Conservation (phyloP, 441 rosid genomes). For the Erodium trifolium region DNA sequence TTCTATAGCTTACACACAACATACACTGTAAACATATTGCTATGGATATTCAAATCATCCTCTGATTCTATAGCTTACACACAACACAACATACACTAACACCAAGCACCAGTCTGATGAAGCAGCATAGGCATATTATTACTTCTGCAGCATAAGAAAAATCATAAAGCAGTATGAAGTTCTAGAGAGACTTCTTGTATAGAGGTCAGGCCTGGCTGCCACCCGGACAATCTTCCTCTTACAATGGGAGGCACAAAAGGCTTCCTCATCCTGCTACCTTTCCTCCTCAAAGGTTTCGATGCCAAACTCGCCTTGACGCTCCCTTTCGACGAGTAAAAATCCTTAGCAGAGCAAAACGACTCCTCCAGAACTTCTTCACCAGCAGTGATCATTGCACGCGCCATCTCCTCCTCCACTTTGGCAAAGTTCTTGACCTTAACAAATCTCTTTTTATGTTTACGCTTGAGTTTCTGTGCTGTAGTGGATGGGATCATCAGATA, state of each 20-base stretch:
- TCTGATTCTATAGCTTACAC: not conserved
- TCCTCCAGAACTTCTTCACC: constrained; percentile 26
- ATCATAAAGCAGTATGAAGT: constrained; percentile 11
- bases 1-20: not conserved
- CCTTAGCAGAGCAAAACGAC: constrained; percentile 39
- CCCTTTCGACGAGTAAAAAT: constrained; percentile 34
- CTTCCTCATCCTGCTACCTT: constrained; percentile 29
- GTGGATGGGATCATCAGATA: constrained; percentile 42
- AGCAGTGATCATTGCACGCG: constrained; percentile 34
- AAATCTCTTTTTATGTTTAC: constrained; percentile 18
- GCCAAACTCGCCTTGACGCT: constrained; percentile 8
- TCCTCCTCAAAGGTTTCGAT: constrained; percentile 16
- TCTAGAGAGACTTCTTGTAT: constrained; percentile 52
- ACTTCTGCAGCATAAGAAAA: constrained; percentile 4
- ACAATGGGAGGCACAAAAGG: constrained; percentile 52
- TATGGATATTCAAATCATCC: not conserved
- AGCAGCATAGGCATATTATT: not conserved
- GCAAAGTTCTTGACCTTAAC: constrained; percentile 8
- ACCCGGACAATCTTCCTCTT: constrained; percentile 19
- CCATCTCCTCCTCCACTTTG: constrained; percentile 16
- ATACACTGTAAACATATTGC: not conserved
- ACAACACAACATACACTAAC: not conserved
- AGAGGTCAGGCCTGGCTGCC: constrained; percentile 55
- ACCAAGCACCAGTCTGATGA: not conserved
- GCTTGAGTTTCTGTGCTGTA: constrained; percentile 41